Evolutionary conservation across 805 yeast genomes (phyloP), one percentile per base, ranked within the genome.

Genomic region (Saccharomycopsis malanga): DNA sequence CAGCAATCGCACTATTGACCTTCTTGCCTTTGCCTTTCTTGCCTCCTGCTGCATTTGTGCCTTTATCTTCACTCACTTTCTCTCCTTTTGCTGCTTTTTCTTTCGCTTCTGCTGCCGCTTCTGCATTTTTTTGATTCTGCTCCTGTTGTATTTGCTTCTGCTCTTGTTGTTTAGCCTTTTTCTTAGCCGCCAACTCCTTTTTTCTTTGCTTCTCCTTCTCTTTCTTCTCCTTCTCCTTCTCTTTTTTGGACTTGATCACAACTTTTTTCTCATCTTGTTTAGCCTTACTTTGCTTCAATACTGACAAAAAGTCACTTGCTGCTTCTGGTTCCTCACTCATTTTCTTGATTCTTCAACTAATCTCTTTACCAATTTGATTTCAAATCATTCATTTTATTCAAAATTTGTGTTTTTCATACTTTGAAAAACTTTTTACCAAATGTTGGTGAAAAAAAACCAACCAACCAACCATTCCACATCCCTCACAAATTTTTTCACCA

Each of bases 171-270:
- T 74, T 79, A 27, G 79, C 79, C 66, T 87, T 88, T 77, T 87
- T 88, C 67, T 79, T 83, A 46, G 81, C 84, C 38, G 96, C 95
- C 51, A 80, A 77, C 57, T 87, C 95, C 69, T 87, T 88, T 82
- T 91, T 91, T 66, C 81, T 76, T 57, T 82, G 86, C 73, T 91
- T 91, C 62, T 85, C 94, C 55, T 77, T 79, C 65, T 89, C 96
- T 65, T 91, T 95, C 79, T 86, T 87, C 66, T 93, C 95, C 70
- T 82, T 89, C 70, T 91, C 94, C 68, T 84, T 85, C 61, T 85
- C 98, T 68, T 91, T 88, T 76, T 91, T 93, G 49, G 91, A 79
- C 66, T 89, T 87, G 61, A 88, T 72, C 52, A 76, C 79, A 46
- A 78, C 81, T 51, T 74, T 79, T 65, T 79, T 80, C 39, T 73